A percentile compares a stretch with the other conserved stretches of the same genome.
phyloP scores from a whole-genome alignment of 2,329 filamentous ascomycete genomes.

The Tolypocladium amazonense region DNA sequence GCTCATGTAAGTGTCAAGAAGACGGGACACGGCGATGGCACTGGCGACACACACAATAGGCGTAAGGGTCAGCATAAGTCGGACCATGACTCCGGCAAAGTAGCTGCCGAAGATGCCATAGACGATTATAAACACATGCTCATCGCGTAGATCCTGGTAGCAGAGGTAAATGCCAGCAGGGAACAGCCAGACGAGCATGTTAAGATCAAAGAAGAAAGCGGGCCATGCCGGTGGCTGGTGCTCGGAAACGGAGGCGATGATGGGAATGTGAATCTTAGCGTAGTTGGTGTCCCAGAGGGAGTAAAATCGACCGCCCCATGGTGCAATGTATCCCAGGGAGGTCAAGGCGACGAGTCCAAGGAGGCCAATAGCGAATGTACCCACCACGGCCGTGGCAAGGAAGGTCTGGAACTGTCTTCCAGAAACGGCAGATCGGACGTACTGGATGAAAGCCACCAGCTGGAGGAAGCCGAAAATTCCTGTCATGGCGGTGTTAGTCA shows the following conservation, averaged over 20 bases:
- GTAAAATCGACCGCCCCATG: constrained; percentile 98
- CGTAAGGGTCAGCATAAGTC: constrained; percentile 94
- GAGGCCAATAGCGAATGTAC: constrained; percentile 63
- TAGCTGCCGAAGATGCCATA: constrained; percentile 96
- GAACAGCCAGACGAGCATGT: constrained; percentile 98
- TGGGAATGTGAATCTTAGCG: constrained; percentile 98
- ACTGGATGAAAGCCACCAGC: constrained; percentile 85
- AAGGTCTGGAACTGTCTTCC: constrained; percentile 92
- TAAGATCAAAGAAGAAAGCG: constrained; percentile 97
- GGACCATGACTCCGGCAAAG: constrained; percentile 98
- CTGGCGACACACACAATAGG: constrained; percentile 93
- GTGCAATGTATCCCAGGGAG: constrained; percentile 82
- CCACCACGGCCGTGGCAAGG: constrained; percentile 63
- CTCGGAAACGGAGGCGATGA: constrained; percentile 98
- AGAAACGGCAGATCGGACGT: constrained; percentile 76
- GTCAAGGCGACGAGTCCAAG: constrained; percentile 77
- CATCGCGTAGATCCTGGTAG: constrained; percentile 86
- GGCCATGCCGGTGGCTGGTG: constrained; percentile 99
- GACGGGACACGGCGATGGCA: constrained; percentile 75
- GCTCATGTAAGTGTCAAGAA: constrained; percentile 78
- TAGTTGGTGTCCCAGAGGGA: constrained; percentile 98
- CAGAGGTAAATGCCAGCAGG: constrained; percentile 97
- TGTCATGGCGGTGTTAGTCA: constrained; percentile 23
- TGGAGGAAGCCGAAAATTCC: constrained; percentile 94
- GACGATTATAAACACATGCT: constrained; percentile 96